A percentile compares a stretch with the other conserved stretches of the same genome.
Conservation (phyloP, 495 filamentous ascomycete species). For the Penicillium atrosanguineum region DNA sequence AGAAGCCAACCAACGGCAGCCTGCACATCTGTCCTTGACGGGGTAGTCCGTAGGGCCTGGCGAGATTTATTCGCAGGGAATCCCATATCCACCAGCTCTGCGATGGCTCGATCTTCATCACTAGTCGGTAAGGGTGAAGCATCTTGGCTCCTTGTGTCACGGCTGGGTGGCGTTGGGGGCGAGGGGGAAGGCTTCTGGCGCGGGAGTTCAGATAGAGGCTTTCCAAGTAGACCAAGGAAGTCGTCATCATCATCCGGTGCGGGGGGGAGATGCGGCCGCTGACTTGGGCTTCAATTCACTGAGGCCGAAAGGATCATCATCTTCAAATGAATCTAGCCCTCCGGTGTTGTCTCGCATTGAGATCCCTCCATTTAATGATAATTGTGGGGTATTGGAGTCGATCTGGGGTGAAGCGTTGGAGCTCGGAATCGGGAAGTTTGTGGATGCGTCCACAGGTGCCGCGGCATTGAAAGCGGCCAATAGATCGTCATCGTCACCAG, state of each 20-base stretch:
- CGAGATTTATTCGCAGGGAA: conserved; percentile 79
- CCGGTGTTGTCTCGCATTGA: conserved; percentile 22
- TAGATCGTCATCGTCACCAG: conserved; percentile 56
- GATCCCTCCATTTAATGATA: conserved; percentile 20
- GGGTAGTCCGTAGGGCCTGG: conserved; percentile 73
- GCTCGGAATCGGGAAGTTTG: conserved; percentile 53
- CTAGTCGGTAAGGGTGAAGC: conserved; percentile 41
- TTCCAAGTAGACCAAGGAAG: conserved; percentile 80
- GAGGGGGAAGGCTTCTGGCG: conserved; percentile 34
- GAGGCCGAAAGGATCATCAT: conserved; percentile 79
- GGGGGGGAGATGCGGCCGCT: conserved; percentile 33
- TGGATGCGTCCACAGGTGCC: conserved; percentile 61
- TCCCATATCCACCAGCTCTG: conserved; percentile 93
- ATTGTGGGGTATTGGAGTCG: conserved; percentile 15
- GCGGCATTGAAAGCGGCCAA: conserved; percentile 61
- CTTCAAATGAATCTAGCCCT: conserved; percentile 32
- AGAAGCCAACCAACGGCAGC: conserved; percentile 86
- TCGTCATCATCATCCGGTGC: conserved; percentile 65
- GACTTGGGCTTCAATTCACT: conserved; percentile 54
- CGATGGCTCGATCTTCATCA: conserved; percentile 76
- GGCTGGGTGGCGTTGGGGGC: conserved; percentile 43
- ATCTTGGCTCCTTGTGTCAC: conserved; percentile 41
- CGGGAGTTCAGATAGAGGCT: conserved; percentile 78
- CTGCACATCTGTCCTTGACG: conserved; percentile 77
- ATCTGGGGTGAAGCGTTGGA: conserved; percentile 33